Conservation (phyloP, 129 eudicot genomes). For the Flaveria bidentis region DNA sequence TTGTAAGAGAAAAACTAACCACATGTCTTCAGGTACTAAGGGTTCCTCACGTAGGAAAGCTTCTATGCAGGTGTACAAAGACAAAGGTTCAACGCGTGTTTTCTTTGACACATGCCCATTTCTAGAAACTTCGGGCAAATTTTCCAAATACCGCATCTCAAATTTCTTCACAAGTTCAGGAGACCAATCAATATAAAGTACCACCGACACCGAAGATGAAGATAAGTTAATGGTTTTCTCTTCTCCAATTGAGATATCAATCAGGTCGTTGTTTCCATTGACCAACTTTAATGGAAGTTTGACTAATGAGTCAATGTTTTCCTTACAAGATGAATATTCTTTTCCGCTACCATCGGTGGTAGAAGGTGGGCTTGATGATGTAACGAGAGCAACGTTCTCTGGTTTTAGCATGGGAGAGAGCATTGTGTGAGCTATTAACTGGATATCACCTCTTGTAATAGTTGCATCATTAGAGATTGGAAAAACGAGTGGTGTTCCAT, state of each 20-base stretch:
- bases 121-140: conserved; percentile 75
- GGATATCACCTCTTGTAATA: conserved; percentile 79
- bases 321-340: conserved; percentile 34
- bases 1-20: conserved; percentile 54
- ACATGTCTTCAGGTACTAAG: conserved; percentile 95
- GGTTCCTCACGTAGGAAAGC: conserved; percentile 93
- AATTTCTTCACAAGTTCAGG: conserved; percentile 64
- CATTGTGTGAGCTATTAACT: conserved; percentile 64
- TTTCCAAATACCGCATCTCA: conserved; percentile 61
- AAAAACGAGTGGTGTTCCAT: conserved; percentile 81
- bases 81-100: conserved; percentile 82
- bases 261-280: conserved; percentile 67
- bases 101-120: conserved; percentile 61
- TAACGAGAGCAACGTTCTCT: conserved; percentile 32
- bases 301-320: conserved; percentile 30
- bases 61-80: conserved; percentile 81
- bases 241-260: conserved; percentile 74
- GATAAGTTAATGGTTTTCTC: conserved; percentile 64
- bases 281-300: conserved; percentile 81
- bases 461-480: conserved; percentile 67
- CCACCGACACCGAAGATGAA: conserved; percentile 60
- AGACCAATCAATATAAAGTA: conserved; percentile 84
- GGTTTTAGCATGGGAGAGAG: conserved; percentile 66
- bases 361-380: conserved; percentile 39
- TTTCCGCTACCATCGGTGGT: conserved; percentile 25